A percentile compares a stretch with the other conserved stretches of the same genome.
These are phyloP conservation scores for Sutorius australiensis DNA, from an alignment of 768 basidiomycete species.

Conservation along the genomic window DNA sequence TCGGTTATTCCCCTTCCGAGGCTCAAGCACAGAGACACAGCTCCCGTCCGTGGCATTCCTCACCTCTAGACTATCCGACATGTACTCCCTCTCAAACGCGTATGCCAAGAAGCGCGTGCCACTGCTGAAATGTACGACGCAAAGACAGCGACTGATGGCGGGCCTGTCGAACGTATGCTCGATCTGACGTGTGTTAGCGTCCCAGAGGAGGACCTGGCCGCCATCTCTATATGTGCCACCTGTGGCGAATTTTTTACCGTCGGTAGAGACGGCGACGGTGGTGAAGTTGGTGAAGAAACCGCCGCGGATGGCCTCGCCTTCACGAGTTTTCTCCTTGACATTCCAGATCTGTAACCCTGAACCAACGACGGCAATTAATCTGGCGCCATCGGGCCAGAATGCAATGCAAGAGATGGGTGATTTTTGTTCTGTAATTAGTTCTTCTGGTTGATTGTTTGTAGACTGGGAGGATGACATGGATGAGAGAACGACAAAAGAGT, in stretches of 20 bases:
- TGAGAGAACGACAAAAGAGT: slow-evolving; percentile 4
- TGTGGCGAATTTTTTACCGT: slow-evolving; percentile 24
- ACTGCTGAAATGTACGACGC: slow-evolving; percentile 23
- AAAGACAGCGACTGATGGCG: slow-evolving; percentile 19
- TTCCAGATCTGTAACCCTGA: slow-evolving; percentile 27
- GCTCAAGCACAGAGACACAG: slow-evolving; percentile 17
- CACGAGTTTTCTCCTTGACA: slow-evolving; percentile 17
- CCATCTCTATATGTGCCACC: slow-evolving; percentile 24
- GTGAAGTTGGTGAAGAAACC: slow-evolving; percentile 27
- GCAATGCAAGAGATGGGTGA: slow-evolving; percentile 16
- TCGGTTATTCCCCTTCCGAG: slow-evolving; percentile 21
- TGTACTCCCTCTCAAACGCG: slow-evolving; percentile 24
- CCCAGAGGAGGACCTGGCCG: slow-evolving; percentile 23
- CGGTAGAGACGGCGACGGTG: slow-evolving; percentile 23
- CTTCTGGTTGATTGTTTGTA: slow-evolving; percentile 7
- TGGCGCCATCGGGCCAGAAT: slow-evolving; percentile 25
- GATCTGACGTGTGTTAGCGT: slow-evolving; percentile 18
- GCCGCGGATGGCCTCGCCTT: slow-evolving; percentile 19
- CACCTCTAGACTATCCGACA: slow-evolving; percentile 22
- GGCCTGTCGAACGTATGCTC: slow-evolving; percentile 25
- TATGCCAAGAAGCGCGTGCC: slow-evolving; percentile 19
- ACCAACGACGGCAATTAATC: slow-evolving; percentile 24
- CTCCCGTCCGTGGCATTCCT: slow-evolving; percentile 11
- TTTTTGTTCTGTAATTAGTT: slow-evolving; percentile 19
- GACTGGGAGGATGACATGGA: slow-evolving; percentile 13